Conservation (phyloP, 2,329 filamentous ascomycete genomes). For the Parafenestella ontariensis region DNA sequence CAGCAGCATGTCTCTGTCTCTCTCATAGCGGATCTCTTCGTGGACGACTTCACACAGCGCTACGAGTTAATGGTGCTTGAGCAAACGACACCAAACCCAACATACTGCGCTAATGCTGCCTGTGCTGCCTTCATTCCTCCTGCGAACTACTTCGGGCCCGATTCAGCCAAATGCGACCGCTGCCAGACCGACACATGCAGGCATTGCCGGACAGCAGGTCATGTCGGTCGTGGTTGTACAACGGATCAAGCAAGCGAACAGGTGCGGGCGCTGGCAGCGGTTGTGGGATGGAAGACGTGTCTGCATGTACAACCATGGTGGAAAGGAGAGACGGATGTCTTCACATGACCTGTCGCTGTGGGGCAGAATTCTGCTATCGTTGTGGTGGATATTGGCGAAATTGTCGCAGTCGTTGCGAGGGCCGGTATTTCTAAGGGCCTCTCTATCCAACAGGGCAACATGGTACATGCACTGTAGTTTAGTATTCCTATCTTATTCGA, state of each 20-base stretch:
- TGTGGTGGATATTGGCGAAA: conserved; percentile 1
- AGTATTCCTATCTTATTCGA: not conserved
- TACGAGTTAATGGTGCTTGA: conserved; percentile 5
- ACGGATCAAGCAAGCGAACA: conserved; percentile 3
- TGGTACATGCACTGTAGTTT: too few species aligned
- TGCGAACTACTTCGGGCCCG: conserved; percentile 1
- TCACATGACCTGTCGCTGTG: conserved; percentile 4
- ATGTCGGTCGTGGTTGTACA: conserved; percentile 4
- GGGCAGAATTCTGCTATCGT: conserved; percentile 4
- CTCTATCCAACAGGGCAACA: too few species aligned
- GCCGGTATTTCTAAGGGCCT: not conserved
- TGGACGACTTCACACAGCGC: not conserved
- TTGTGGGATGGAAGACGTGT: conserved; percentile 4
- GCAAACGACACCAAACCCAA: conserved; percentile 3
- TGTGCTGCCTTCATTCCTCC: conserved; percentile 7
- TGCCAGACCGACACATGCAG: conserved; percentile 4
- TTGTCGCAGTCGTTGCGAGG: conserved; percentile 1
- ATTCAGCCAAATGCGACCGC: conserved; percentile 1
- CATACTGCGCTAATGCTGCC: conserved; percentile 2
- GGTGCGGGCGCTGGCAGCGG: conserved; percentile 2
- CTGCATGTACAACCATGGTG: conserved; percentile 1
- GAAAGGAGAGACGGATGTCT: conserved; percentile 4
- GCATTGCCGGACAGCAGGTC: conserved; percentile 2
- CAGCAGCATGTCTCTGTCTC: conserved; percentile 4
- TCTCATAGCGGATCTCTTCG: not conserved